These are phyloP conservation scores for Bothriochloa decipiens DNA, from an alignment of 176 grass and related monocot species.

Conservation along the genomic window DNA sequence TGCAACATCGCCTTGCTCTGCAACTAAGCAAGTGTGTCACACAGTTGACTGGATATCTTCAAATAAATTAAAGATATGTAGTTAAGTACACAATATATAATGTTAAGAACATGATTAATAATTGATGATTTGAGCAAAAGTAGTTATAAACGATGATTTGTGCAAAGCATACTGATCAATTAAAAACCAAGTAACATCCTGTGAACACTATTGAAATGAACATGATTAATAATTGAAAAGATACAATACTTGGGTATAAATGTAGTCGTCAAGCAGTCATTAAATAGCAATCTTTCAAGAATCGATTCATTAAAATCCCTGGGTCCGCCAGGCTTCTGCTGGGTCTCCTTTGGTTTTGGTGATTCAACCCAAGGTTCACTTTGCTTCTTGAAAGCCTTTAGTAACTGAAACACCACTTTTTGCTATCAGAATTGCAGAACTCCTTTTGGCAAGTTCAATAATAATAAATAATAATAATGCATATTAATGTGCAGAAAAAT, in stretches of 20 bases:
- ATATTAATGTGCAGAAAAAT: background rate
- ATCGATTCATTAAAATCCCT: background rate
- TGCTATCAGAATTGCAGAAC: background rate
- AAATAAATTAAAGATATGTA: background rate
- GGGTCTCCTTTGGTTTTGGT: background rate
- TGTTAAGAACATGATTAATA: too few species aligned
- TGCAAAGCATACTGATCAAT: background rate
- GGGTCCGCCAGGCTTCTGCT: background rate
- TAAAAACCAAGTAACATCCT: constrained; percentile 14
- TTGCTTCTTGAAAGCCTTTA: background rate
- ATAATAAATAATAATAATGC: background rate
- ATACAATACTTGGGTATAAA: constrained; percentile 15
- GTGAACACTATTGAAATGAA: background rate
- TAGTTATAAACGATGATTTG: background rate
- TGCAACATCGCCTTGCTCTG: background rate
- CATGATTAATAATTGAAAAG: background rate
- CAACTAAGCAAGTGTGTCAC: background rate
- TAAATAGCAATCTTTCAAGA: constrained; percentile 9
- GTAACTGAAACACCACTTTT: background rate
- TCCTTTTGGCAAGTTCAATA: background rate
- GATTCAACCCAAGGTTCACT: constrained; percentile 2
- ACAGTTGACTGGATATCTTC: background rate
- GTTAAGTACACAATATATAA: background rate
- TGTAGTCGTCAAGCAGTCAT: constrained; percentile 6
- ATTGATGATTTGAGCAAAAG: background rate